Evolutionary conservation across 106 monocot species (phyloP), one percentile per base, ranked within the genome.

Genomic region (Allium fistulosum): DNA sequence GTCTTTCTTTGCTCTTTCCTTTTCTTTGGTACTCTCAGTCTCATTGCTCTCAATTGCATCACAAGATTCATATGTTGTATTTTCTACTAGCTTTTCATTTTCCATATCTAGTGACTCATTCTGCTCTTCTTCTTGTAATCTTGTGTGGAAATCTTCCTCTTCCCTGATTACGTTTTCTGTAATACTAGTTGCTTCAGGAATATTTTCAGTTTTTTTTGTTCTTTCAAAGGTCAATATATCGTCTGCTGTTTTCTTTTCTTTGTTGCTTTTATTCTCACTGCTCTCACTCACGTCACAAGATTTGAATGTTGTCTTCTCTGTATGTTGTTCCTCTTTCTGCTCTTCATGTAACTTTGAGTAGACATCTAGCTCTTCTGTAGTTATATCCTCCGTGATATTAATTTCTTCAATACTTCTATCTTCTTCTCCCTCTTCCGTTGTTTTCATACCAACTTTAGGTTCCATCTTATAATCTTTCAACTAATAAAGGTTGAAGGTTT

Each of bases 181-280:
- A 55, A n/a, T 17, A 11, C 11, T 51, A 26, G 18, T 57, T 66
- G 12, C 28, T 51, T 26, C 49, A 12, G 27, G 11, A 49, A 14
- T 48, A 26, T 61, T 62, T 63, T 15, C 62, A 62, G 65, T 10
- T 67, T 22, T 10, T 46, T 18, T 51, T 65, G 27, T 58, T 63
- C 12, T 47, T 48, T 55, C 53, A 74, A 67, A 56, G 15, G 17
- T 58, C 57, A 66, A 65, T 46, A 53, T 56, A 66, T 57, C 57
- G n/a, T 27, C 74, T 48, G 53, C 17, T 52, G 17, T 47, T 66
- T 66, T 2, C 46, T 22, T 68, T 67, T 75, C 75, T 67, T 74
- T 56, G 16, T 28, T 7, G 15, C 51, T 65, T 46, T 26, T 8
- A 51, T 74, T 57, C 46, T 57, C 26, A 26, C 15, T 17, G 17